Evolutionary conservation across 108 stramenopile species (phyloP), one percentile per base, ranked within the genome.

Genomic region (Mediolabrus comicus): DNA sequence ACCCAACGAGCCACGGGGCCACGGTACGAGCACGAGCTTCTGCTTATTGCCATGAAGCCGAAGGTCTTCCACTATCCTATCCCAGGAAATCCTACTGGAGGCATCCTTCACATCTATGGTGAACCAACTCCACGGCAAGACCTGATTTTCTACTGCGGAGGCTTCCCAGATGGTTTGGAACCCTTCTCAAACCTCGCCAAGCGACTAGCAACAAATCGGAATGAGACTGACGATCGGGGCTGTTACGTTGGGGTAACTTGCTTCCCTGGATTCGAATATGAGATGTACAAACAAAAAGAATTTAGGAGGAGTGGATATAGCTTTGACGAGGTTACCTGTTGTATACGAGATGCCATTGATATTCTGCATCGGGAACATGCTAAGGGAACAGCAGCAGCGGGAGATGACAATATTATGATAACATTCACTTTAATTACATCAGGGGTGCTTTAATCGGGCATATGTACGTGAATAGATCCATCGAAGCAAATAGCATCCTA

Each of bases 181-280:
- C 65, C 62, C 17, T 80, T 84, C 69, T 32, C 62, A 7, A 61
- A 65, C 7, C 49, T 84, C 11, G 83, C 83, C 8, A 26, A 39
- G n/a, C 75, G 71, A 33, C 68, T 84, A 10, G 64, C 83, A 11
- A 25, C 34, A 52, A 25, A 59, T 12, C n/a, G 12, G 25, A 60
- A 26, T 39, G 36, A 4, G 19, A 43, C 10, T 33, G 35, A 70
- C 26, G 24, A 16, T 59, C 24, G 53, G 24, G 67, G 67, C 4
- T 79, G 78, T 35, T 67, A 77, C 24, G 75, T 77, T 12, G 83
- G 83, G 1, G 66, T 84, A 25, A 81, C 75, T 16, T 80, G 79
- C 65, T 70, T 68, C 26, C 80, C 83, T 11, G 83, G 83, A 25
- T 79, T 79, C 29, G 78, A 79, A 6, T 34, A 61, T 12, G 28